Percentiles rank a stretch among this genome's conserved stretches.
Conservation (phyloP, 495 filamentous ascomycete genomes). For the Mytilinidion resinicola region DNA sequence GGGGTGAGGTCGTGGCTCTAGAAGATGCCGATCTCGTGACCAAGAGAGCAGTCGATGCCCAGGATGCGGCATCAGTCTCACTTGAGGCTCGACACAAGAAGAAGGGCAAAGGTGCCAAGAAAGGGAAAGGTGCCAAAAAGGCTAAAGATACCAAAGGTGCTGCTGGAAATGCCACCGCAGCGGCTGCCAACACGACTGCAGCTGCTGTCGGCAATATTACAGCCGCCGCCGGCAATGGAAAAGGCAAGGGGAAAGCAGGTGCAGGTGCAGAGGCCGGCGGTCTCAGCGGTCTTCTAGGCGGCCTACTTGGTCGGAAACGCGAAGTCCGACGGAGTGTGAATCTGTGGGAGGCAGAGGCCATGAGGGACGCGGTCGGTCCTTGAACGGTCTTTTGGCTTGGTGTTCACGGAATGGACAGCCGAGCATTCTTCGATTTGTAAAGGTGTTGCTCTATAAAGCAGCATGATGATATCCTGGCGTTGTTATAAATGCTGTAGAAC, state of each 20-base stretch:
- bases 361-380: background rate
- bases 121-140: background rate
- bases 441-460: no score
- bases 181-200: conserved; percentile 1
- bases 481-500: no score
- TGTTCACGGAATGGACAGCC: no score
- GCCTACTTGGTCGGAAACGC: background rate
- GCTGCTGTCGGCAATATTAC: background rate
- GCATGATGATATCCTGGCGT: no score
- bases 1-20: background rate
- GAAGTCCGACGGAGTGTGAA: background rate
- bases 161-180: conserved; percentile 7
- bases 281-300: background rate
- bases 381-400: background rate
- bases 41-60: background rate
- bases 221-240: background rate
- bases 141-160: background rate
- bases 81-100: background rate
- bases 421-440: no score
- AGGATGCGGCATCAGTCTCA: background rate
- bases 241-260: conserved; percentile 2
- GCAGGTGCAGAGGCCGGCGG: background rate
- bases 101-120: background rate
- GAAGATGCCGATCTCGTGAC: background rate
- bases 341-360: background rate